phyloP scores from a whole-genome alignment of 345 rosid genomes.

The Angophora floribunda region DNA sequence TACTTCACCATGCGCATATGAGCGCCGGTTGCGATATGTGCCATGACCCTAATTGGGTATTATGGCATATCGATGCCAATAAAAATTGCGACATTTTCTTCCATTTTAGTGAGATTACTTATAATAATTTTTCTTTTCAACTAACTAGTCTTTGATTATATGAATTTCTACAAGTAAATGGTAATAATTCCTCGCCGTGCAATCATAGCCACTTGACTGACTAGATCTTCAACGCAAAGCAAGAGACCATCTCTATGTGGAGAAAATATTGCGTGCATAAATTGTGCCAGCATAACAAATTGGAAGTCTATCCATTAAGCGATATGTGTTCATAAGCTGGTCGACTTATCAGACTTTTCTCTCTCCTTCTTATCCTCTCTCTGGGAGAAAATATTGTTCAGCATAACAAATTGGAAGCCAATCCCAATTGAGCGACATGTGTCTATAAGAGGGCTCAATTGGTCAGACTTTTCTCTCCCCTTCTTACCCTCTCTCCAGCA shows the following conservation, averaged over 20 bases:
- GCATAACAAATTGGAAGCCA: no score
- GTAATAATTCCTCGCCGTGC: not conserved
- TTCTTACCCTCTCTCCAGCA: not conserved
- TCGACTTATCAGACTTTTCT: no score
- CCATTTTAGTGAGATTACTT: not conserved
- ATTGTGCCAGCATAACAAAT: no score
- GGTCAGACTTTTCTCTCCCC: no score
- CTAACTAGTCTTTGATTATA: fast-evolving
- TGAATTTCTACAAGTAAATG: not conserved
- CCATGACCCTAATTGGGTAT: not conserved
- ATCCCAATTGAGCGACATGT: no score
- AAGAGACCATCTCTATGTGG: not conserved
- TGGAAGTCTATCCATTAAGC: no score
- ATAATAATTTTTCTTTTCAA: not conserved
- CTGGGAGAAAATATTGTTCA: no score
- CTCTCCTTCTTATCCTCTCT: no score
- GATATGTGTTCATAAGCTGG: no score
- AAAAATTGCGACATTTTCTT: not conserved
- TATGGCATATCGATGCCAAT: not conserved
- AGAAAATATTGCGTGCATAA: no score
- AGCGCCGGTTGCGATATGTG: not conserved
- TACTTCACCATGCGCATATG: not conserved
- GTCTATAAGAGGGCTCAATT: no score
- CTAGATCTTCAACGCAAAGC: not conserved
- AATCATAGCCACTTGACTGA: not conserved